Percentiles rank a stretch among this genome's conserved stretches.
Evolutionary conservation across 2,329 filamentous ascomycete genomes (phyloP).

Genomic region (Lasiodiplodia sp.): DNA sequence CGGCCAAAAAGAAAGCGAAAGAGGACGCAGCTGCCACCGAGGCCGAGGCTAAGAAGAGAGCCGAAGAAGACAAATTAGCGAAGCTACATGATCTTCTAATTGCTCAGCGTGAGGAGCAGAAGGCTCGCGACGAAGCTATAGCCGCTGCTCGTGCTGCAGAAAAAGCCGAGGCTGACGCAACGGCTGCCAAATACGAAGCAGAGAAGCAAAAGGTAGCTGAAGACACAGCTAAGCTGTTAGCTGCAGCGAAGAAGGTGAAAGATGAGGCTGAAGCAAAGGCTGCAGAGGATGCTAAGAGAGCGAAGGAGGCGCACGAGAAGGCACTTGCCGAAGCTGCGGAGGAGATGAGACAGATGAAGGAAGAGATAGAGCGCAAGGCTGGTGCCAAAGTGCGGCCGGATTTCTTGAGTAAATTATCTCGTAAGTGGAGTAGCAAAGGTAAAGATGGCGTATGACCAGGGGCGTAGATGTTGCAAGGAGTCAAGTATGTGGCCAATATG

Average conservation of each 20-base stretch:
- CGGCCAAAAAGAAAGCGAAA: conserved; percentile 42
- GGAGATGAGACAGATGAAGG: conserved; percentile 62
- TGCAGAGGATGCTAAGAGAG: conserved; percentile 41
- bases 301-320: conserved; percentile 39
- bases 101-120: conserved; percentile 51
- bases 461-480: too few relatives aligned
- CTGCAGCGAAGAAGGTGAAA: conserved; percentile 41
- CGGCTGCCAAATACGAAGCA: conserved; percentile 59
- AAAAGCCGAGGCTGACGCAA: conserved; percentile 51
- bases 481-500: too few relatives aligned
- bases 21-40: conserved; percentile 41
- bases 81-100: conserved; percentile 50
- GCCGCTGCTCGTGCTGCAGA: conserved; percentile 35
- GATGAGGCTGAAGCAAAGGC: conserved; percentile 43
- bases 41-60: conserved; percentile 44
- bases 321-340: conserved; percentile 54
- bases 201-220: conserved; percentile 53
- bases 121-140: conserved; percentile 46
- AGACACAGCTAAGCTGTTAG: conserved; percentile 41
- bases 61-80: conserved; percentile 41
- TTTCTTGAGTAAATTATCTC: too few relatives aligned
- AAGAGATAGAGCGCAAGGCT: conserved; percentile 57
- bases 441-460: too few relatives aligned
- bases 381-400: conserved; percentile 32
- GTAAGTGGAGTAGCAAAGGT: too few relatives aligned